Conservation (phyloP, 768 basidiomycete species). For the Mycena rosella region DNA sequence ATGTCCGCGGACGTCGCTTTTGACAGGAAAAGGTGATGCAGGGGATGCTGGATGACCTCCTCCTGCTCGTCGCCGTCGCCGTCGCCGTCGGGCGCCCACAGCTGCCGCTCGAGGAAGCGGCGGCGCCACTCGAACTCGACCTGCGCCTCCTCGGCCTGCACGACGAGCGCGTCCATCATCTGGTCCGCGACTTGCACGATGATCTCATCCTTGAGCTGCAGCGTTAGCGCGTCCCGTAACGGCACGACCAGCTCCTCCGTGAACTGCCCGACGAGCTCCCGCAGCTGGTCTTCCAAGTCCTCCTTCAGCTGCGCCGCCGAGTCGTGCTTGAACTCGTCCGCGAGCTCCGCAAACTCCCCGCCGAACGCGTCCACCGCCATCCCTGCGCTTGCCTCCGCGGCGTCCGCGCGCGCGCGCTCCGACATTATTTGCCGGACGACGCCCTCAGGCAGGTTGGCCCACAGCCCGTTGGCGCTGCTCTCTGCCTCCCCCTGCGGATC, state of each 20-base stretch:
- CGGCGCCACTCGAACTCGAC: constrained; percentile 37
- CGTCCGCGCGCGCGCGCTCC: constrained; percentile 5
- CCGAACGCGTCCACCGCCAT: constrained; percentile 20
- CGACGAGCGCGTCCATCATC: constrained; percentile 35
- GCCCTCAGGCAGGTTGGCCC: constrained; percentile 25
- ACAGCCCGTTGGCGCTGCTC: constrained; percentile 3
- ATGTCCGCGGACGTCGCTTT: constrained; percentile 28
- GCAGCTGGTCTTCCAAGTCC: constrained; percentile 29
- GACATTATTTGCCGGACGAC: constrained; percentile 28
- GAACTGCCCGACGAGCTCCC: constrained; percentile 20
- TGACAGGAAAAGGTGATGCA: constrained; percentile 29
- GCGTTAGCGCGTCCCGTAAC: constrained; percentile 26
- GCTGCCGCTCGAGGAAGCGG: constrained; percentile 29
- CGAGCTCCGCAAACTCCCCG: constrained; percentile 16
- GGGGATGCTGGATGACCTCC: constrained; percentile 31
- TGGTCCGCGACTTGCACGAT: constrained; percentile 35
- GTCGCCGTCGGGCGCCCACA: constrained; percentile 11
- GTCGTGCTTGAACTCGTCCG: constrained; percentile 29
- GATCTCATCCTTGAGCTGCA: constrained; percentile 34
- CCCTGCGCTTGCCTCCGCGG: neutral
- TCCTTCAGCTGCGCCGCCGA: constrained; percentile 27
- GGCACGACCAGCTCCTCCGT: constrained; percentile 25
- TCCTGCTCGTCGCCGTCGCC: constrained; percentile 2
- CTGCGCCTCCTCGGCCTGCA: constrained; percentile 36
- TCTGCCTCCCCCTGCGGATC: constrained; percentile 1